Evolutionary conservation across 1,284 basidiomycete genomes (phyloP), one percentile per base, ranked within the genome.

Genomic region (Puccinia polysora): DNA sequence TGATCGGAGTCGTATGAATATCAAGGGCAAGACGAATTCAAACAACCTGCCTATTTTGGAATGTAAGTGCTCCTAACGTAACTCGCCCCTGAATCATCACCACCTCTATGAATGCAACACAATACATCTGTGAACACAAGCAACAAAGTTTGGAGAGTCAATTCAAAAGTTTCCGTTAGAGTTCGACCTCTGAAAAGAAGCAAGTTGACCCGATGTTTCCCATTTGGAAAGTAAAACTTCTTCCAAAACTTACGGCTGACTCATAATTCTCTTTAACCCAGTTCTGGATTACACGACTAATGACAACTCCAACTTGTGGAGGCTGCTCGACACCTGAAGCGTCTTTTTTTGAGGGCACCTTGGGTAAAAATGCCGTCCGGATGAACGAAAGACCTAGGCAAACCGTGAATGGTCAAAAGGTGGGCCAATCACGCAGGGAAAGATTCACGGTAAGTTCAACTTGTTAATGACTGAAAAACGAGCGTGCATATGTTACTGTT

Each of bases 261-360:
- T 80, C 79, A 34, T 71, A 71, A 73, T 80, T 80, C 32, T 76
- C 75, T 72, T 79, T 80, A 73, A 80, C 79, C 79, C 76, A 73
- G 43, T 20, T 65, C 47, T 65, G 74, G 15, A 60, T 52, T 8
- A 32, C 62, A 49, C 53, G 73, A 49, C 49, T 65, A 34, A 73
- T 18, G 12, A 47, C 45, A 45, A 64, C 52, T 15, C 58, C 68
- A 20, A 71, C 23, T 60, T 63, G 68, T 52, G 50, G 68, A 18
- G 69, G 47, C 28, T 58, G 53, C 65, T 63, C 43, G 32, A 28
- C 45, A 45, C 65, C 43, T n/a, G 32, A 65, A 50, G 69, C 62
- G 59, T 78, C 78, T n/a, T 69, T 65, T 70, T 80, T 78, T 49
- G 77, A 74, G 62, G 77, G 75, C n/a, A 75, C 62, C 68, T 77